Base-by-base conservation (phyloP, 1,139 yeast genomes). In the Kodamaea plutei region DNA sequence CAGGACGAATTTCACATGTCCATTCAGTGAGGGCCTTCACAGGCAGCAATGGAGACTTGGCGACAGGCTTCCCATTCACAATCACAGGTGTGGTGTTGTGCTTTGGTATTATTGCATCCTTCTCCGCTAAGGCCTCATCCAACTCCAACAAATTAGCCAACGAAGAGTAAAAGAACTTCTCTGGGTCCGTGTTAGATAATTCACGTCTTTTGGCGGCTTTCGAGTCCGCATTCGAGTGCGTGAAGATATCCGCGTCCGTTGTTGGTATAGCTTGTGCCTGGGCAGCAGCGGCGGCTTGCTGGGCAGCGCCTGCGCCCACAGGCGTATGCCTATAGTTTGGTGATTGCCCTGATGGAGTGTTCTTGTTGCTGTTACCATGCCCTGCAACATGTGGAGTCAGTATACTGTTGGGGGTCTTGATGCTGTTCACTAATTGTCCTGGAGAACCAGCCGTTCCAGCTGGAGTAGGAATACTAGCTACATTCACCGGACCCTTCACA, bases 131-230 rank as follows among this genome's bases (percentile, higher is more conserved):
- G 15, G 60, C 53, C 15, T 65, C 73, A 15, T 65, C 69, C 27
- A 75, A 45, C 28, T 69, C 74, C 36, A 75, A 54, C 23, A 73
- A 54, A 45, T 75, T 75, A 8, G 75, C 65, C 37, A 75, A 55
- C 1, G 79, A 64, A 1, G 76, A 70, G 32, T 68, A 58, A 47
- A 75, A 71, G 48, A 72, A 75, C 37, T 58, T 57, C 31, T 69
- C 67, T 0, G 79, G 75, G 42, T 75, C 73, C 15, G 50, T 44
- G 30, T 50, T 50, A 1, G 73, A 68, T 31, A 74, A 58, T 30
- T 69, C 75, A 31, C 75, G 59, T 34, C 81, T 54, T 39, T 58
- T 65, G 21, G 62, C 57, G 37, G 62, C 54, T 34, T 58, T 62
- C 9, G 57, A 45, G 40, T 67, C 71, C 6, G 43, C 47, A 9